Percentiles rank a stretch among this genome's conserved stretches.
phyloP scores from a whole-genome alignment of 805 yeast species.

The Saccharomycopsis guyanensis region DNA sequence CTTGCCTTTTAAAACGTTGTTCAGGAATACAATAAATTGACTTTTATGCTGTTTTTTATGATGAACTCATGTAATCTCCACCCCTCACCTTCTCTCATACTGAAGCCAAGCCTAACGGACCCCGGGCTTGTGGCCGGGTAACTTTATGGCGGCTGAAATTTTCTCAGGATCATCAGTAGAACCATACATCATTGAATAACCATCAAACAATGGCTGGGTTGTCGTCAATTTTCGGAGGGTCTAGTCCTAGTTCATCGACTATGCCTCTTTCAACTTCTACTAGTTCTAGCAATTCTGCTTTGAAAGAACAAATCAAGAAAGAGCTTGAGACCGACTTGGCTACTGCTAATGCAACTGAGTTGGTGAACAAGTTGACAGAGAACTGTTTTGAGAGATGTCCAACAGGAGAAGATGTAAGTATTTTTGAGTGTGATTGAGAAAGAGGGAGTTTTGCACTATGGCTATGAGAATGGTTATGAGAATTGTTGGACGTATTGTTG shows the following conservation, averaged over 20 bases:
- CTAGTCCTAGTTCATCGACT: conserved; percentile 15
- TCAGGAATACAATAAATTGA: too few relatives aligned
- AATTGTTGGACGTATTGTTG: too few relatives aligned
- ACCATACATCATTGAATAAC: neutral
- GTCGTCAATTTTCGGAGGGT: conserved; percentile 24
- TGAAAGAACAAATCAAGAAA: conserved; percentile 56
- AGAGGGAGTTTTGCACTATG: neutral
- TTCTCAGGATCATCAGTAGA: neutral
- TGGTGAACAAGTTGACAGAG: conserved; percentile 77
- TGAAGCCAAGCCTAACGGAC: too few relatives aligned
- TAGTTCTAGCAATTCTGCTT: conserved; percentile 30
- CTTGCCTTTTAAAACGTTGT: too few relatives aligned
- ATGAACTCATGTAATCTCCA: too few relatives aligned
- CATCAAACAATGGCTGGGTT: conserved; percentile 16
- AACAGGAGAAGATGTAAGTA: conserved; percentile 40
- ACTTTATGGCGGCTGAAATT: neutral
- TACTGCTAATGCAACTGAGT: conserved; percentile 82
- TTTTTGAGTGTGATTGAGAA: conserved; percentile 2
- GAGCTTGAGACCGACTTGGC: conserved; percentile 80
- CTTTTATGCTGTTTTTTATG: too few relatives aligned
- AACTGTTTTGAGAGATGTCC: conserved; percentile 81
- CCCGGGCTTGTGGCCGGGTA: too few relatives aligned
- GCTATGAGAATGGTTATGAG: conserved; percentile 1
- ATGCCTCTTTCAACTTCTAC: conserved; percentile 21
- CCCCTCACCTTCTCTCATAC: too few relatives aligned